Evolutionary conservation across 2,329 filamentous ascomycete species (phyloP), one percentile per base, ranked within the genome.

Genomic region (Penicillium concentricum): DNA sequence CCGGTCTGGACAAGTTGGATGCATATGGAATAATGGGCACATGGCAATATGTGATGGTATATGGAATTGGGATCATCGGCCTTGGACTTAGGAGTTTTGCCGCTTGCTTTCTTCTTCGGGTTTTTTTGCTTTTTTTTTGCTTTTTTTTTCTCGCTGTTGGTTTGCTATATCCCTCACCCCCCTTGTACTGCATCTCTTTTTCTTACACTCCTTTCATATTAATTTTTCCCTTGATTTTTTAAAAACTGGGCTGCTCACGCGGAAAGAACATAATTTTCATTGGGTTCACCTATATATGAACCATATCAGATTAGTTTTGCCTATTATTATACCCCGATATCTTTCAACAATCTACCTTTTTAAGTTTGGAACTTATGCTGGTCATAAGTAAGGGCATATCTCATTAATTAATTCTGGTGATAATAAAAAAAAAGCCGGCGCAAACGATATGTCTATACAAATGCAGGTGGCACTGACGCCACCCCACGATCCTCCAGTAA

Each of bases 401-500:
- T 51, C 60, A 58, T 62, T 62, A 43, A 51, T 22, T 35, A 34
- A 47, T 22, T 42, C 18, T 38, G n/a, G 22, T 28, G 22, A 34
- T 50, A 51, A 42, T 20, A 24, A 49, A 4, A 32, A 32, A 22
- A 52, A 49, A 42, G 39, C 42, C 20, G 34, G 44, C 51, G 24
- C 24, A 26, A 26, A 35, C 38, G 18, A n/a, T 24, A 24, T 32
- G 32, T 53, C 32, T 57, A 57, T 41, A 58, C 26, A 45, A 60
- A 60, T n/a, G 51, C 56, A 43, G 51, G 58, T 50, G 63, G 51
- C 37, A 58, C 57, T 35, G 64, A 45, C 34, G 61, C 55, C 28
- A 75, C 64, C 47, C 92, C 79, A 67, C 91, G 82, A 74, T 92
- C 89, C 61, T 85, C 87, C 83, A 89, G 85, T 54, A 96, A 75